A percentile compares a stretch with the other conserved stretches of the same genome.
These are phyloP conservation scores for Yarrowia alimentaria DNA, from an alignment of 805 yeast species.

Conservation along the genomic window DNA sequence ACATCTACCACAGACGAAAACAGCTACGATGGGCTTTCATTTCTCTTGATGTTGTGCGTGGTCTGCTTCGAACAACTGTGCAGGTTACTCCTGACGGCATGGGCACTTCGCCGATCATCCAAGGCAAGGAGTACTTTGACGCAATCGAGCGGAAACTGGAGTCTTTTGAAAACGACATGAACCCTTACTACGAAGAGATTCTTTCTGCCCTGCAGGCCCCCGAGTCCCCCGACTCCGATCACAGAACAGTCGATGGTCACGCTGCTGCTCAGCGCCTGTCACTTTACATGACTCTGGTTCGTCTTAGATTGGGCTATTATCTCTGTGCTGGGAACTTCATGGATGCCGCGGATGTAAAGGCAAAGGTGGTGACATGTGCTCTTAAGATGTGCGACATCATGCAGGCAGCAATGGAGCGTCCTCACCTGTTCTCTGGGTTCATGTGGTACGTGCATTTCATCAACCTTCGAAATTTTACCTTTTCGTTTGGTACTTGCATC, in stretches of 20 bases:
- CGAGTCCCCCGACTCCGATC: slow-evolving; percentile 17
- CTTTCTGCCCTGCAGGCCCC: slow-evolving; percentile 19
- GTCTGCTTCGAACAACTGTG: slow-evolving; percentile 25
- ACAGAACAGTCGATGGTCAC: slow-evolving; percentile 23
- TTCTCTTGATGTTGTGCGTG: slow-evolving; percentile 17
- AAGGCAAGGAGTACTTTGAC: slow-evolving; percentile 23
- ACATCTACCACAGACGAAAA: slow-evolving; percentile 27
- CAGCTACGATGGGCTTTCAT: slow-evolving; percentile 27
- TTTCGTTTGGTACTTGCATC: slow-evolving; percentile 19
- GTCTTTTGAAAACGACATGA: slow-evolving; percentile 24
- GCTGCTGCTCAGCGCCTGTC: slow-evolving; percentile 25
- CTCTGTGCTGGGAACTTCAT: slow-evolving; percentile 27
- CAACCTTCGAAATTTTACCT: slow-evolving; percentile 24
- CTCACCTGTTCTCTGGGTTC: slow-evolving; percentile 26
- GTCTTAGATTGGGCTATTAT: slow-evolving; percentile 16
- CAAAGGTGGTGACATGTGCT: slow-evolving; percentile 26
- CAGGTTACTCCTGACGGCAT: slow-evolving; percentile 17
- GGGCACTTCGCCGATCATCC: slow-evolving; percentile 15
- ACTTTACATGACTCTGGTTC: slow-evolving; percentile 21
- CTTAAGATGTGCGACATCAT: slow-evolving; percentile 20
- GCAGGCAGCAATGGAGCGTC: slow-evolving; percentile 27
- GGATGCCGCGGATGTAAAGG: slow-evolving; percentile 20
- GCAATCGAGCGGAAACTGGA: slow-evolving; percentile 20
- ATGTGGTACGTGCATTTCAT: slow-evolving; percentile 26
- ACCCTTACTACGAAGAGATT: slow-evolving; percentile 23